Evolutionary conservation across 768 basidiomycete genomes (phyloP), one percentile per base, ranked within the genome.

Genomic region (Royoungia palumana): DNA sequence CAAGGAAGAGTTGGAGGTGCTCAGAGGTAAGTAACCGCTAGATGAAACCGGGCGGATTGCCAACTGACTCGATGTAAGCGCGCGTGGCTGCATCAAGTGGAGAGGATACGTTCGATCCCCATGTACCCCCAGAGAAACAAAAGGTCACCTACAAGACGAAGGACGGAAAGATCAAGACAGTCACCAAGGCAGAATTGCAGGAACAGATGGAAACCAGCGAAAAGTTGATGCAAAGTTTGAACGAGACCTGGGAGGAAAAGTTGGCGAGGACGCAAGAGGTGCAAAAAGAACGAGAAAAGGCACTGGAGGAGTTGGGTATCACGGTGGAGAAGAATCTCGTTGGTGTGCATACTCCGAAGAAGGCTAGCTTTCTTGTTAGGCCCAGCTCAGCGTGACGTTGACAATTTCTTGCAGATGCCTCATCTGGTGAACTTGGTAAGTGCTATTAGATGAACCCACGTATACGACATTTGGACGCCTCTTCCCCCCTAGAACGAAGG

Each of bases 311-410:
- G 71, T 74, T 99, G 53, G 96, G 96, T 30, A 98, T 99, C 69
- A 90, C 89, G 35, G 92, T 99, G 51, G 95, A 98, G 72, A 97
- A 94, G 79, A 89, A 94, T 56, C 66, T 90, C 47, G 89, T 98
- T 48, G 95, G 96, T 43, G 96, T 99, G 48, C 94, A 96, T 74
- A 94, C 96, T 19, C 96, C 96, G 25, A 98, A 97, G 79, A 92
- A 86, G 79, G 89, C 81, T 60, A 36, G 51, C n/a, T 49, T 51
- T 39, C 20, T 46, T 16, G 27, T 44, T 12, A 36, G 6, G 41
- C 25, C 42, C 36, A 36, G 50, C 49, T 32, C 46, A 47, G 46
- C 48, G 21, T 46, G 22, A 42, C 20, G 17, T 46, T 59, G 36
- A 57, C 49, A 22, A 47, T 38, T 34, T 48, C 44, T 52, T 49